Conservation (phyloP, 495 filamentous ascomycete species). For the Lepidopterella palustris region DNA sequence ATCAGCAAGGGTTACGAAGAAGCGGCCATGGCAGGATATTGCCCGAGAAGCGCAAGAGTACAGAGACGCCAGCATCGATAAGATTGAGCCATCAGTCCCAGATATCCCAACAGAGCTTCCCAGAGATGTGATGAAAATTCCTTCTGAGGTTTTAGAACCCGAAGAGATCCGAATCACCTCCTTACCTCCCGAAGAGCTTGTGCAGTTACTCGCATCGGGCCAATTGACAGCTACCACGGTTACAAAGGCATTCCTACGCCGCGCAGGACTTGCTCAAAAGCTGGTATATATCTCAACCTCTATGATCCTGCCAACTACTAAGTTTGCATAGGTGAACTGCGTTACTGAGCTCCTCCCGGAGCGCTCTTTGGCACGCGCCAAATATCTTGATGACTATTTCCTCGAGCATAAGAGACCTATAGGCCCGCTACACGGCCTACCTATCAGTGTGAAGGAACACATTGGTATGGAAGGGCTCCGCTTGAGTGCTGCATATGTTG, state of each 20-base stretch:
- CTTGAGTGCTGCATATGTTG: conserved; percentile 43
- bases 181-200: conserved; percentile 39
- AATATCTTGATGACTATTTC: conserved; percentile 35
- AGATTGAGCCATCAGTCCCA: conserved; percentile 35
- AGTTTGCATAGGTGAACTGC: conserved; percentile 44
- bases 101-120: conserved; percentile 34
- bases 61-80: conserved; percentile 40
- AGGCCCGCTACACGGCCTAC: conserved; percentile 62
- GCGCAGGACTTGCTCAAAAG: conserved; percentile 55
- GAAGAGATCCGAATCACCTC: conserved; percentile 48
- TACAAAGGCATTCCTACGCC: conserved; percentile 52
- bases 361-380: conserved; percentile 32
- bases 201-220: conserved; percentile 41
- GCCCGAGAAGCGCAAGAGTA: conserved; percentile 42
- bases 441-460: conserved; percentile 63
- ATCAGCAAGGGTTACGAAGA: neutral
- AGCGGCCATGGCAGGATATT: conserved; percentile 43
- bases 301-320: neutral
- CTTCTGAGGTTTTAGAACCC: conserved; percentile 39
- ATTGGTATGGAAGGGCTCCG: conserved; percentile 52
- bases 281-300: conserved; percentile 32
- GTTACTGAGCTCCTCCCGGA: conserved; percentile 59
- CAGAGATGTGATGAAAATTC: conserved; percentile 39
- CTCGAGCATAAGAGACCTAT: conserved; percentile 35
- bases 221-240: conserved; percentile 43